These are phyloP conservation scores for Streptanthus diversifolius DNA, from an alignment of 345 rosid genomes.

Conservation along the genomic window DNA sequence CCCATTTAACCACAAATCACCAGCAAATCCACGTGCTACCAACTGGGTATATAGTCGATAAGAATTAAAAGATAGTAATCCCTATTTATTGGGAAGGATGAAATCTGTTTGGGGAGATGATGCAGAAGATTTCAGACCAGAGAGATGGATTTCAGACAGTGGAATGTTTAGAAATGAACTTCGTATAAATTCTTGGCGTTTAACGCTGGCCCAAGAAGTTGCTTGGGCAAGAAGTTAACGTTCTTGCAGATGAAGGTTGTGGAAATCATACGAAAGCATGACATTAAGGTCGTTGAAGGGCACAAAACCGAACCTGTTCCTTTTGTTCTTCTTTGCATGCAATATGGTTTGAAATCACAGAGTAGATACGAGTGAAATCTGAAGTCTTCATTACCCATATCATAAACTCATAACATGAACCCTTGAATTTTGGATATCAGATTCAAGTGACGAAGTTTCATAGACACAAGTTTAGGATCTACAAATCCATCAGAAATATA, in stretches of 20 bases:
- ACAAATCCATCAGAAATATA: too few species aligned
- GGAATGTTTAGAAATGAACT: neutral
- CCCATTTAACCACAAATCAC: conserved; percentile 25
- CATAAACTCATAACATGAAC: too few species aligned
- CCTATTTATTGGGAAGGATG: conserved; percentile 1
- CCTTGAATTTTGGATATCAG: too few species aligned
- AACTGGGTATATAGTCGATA: conserved; percentile 2
- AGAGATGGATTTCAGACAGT: neutral
- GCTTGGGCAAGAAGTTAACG: conserved; percentile 2
- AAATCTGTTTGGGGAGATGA: conserved; percentile 7
- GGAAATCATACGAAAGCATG: neutral
- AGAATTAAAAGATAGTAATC: neutral
- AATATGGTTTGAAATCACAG: neutral
- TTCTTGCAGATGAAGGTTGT: conserved; percentile 1
- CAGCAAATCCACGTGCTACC: conserved; percentile 6
- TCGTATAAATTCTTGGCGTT: neutral
- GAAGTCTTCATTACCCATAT: too few species aligned
- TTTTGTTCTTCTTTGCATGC: neutral
- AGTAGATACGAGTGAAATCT: too few species aligned
- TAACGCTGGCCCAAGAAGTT: neutral
- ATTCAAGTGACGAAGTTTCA: too few species aligned
- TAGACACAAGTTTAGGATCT: too few species aligned
- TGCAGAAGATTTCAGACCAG: neutral
- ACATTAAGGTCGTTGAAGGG: neutral
- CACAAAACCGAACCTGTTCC: neutral